Evolutionary conservation across 805 yeast genomes (phyloP).

Genomic region (Candida nemodendra): DNA sequence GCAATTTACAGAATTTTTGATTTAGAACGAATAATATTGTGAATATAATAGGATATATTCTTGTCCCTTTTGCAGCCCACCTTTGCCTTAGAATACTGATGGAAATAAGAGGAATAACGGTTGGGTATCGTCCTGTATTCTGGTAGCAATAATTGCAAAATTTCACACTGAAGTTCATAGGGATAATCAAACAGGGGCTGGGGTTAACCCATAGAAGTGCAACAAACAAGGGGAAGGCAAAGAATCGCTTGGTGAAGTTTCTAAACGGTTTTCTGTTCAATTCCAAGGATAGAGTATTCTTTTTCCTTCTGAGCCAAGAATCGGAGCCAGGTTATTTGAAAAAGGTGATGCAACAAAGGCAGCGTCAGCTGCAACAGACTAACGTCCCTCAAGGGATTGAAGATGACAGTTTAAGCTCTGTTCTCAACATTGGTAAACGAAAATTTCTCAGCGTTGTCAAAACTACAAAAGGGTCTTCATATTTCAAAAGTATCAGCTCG

Average conservation of each 20-base stretch:
- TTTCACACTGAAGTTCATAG: slow-evolving; percentile 18
- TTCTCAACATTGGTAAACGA: slow-evolving; percentile 33
- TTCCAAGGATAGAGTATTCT: slow-evolving; percentile 30
- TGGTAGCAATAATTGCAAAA: too few relatives aligned
- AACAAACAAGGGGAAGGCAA: not conserved
- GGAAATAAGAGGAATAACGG: too few relatives aligned
- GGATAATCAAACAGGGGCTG: slow-evolving; percentile 11
- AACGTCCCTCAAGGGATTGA: slow-evolving; percentile 2
- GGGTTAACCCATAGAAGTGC: slow-evolving; percentile 11
- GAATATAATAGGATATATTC: not conserved
- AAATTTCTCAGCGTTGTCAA: slow-evolving; percentile 48
- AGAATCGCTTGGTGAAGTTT: slow-evolving; percentile 9
- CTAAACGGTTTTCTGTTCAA: slow-evolving; percentile 16
- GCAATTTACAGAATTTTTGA: too few relatives aligned
- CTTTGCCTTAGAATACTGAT: not conserved
- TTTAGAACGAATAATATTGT: not conserved
- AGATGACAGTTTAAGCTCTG: slow-evolving; percentile 23
- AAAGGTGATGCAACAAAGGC: slow-evolving; percentile 14
- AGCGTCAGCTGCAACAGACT: slow-evolving; percentile 7
- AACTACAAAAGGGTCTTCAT: slow-evolving; percentile 47
- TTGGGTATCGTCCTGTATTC: too few relatives aligned
- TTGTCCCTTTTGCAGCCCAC: slow-evolving; percentile 1
- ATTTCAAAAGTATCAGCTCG: slow-evolving; percentile 46
- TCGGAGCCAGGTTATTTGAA: slow-evolving; percentile 16
- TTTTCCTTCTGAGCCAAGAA: slow-evolving; percentile 22